These are phyloP conservation scores for Amylocarpus encephaloides DNA, from an alignment of 2,329 filamentous ascomycete genomes.

Conservation along the genomic window DNA sequence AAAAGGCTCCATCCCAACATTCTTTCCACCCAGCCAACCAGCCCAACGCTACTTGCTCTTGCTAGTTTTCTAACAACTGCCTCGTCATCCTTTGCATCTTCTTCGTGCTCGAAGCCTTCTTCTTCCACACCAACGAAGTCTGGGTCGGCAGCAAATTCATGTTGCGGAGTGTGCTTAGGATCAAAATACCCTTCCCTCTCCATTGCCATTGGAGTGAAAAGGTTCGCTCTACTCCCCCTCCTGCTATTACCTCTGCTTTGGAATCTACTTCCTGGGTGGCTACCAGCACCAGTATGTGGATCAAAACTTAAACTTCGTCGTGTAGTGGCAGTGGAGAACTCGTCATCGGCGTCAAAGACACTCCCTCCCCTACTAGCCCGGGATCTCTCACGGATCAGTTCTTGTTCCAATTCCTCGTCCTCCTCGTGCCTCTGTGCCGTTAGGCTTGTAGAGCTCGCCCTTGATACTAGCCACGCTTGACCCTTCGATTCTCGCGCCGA, in stretches of 20 bases:
- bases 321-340: conserved; percentile 31
- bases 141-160: conserved; percentile 43
- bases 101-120: conserved; percentile 44
- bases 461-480: conserved; percentile 61
- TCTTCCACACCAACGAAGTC: conserved; percentile 60
- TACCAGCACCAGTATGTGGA: conserved; percentile 35
- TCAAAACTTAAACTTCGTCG: conserved; percentile 30
- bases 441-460: conserved; percentile 58
- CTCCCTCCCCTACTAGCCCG: conserved; percentile 28
- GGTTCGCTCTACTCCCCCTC: conserved; percentile 23
- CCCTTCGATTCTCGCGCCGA: conserved; percentile 62
- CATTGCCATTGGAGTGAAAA: conserved; percentile 39
- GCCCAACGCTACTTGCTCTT: conserved; percentile 43
- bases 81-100: conserved; percentile 50
- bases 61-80: conserved; percentile 52
- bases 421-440: conserved; percentile 45
- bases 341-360: conserved; percentile 32
- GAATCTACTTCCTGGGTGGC: conserved; percentile 43
- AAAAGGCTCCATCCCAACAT: conserved; percentile 57
- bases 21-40: conserved; percentile 53
- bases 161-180: conserved; percentile 21
- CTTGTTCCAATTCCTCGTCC: conserved; percentile 46
- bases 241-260: conserved; percentile 37
- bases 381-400: conserved; percentile 44
- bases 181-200: conserved; percentile 41